Conservation (phyloP, 495 filamentous ascomycete species). For the Aspergillus bridgeri region DNA sequence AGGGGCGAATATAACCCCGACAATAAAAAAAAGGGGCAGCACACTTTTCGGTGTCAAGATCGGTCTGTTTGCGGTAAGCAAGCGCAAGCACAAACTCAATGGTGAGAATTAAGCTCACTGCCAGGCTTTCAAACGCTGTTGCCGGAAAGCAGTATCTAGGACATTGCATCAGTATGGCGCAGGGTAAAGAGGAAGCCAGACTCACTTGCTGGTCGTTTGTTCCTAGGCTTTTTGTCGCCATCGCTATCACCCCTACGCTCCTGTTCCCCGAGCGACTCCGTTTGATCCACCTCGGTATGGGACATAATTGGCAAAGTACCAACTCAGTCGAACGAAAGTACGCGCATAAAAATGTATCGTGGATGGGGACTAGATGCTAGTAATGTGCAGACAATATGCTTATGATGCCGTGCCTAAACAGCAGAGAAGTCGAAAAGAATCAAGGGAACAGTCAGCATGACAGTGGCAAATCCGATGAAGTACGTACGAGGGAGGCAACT, state of each 20-base stretch:
- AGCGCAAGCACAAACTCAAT: neutral
- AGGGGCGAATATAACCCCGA: constrained; percentile 84
- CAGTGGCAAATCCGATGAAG: neutral
- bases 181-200: constrained; percentile 3
- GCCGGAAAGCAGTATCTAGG: constrained; percentile 84
- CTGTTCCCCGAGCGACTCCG: constrained; percentile 49
- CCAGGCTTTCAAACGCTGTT: constrained; percentile 92
- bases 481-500: neutral
- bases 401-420: neutral
- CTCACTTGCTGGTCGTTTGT: constrained; percentile 79
- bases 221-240: constrained; percentile 74
- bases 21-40: constrained; percentile 80
- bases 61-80: constrained; percentile 50
- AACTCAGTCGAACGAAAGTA: neutral
- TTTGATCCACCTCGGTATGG: constrained; percentile 38
- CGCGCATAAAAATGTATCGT: neutral
- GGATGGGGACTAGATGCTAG: neutral
- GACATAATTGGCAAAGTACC: constrained; percentile 40
- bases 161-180: constrained; percentile 7
- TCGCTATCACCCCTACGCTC: constrained; percentile 41
- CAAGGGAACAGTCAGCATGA: neutral
- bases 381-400: neutral
- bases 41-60: constrained; percentile 93
- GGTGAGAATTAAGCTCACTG: constrained; percentile 56
- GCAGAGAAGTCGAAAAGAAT: neutral